Evolutionary conservation across 140 eudicot genomes (phyloP), one percentile per base, ranked within the genome.

Genomic region (Flaveria floridana): DNA sequence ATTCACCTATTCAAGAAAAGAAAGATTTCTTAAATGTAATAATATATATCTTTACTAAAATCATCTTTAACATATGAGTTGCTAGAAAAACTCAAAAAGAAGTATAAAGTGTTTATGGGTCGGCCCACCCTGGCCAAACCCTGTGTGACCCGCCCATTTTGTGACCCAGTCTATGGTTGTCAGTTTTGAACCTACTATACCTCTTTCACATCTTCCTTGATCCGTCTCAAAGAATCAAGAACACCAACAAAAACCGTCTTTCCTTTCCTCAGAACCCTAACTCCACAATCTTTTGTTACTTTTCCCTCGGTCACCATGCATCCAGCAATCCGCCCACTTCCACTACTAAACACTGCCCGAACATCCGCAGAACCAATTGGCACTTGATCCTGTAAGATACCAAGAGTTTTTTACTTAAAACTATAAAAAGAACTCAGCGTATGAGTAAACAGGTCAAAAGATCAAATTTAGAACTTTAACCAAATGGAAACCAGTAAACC

Each of bases 261-360:
- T 18, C 95, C 87, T 72, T 84, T 88, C 77, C 99, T 84, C 34
- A 71, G 16, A 70, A 90, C 95, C 57, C 92, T 85, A 79, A 94
- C 80, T 30, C 96, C 96, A 74, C 92, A 94, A 69, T 80, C 99
- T 80, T 88, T 85, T 34, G 83, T 87, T 41, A 94, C 84, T 84
- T 94, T 90, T 23, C 99, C 99, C 50, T 94, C 99, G 0, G 84
- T 86, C 80, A 94, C 97, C 99, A 94, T 94, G 69, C 97, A 90
- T 68, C 99, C 99, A 58, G 99, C 99, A 84, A 90, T 84, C 44
- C 95, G 90, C 48, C 91, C 97, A 65, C 99, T 94, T 16, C 99
- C 97, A 34, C 99, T 88, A 47, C 84, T 88, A 71, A 94, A 94
- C 72, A 87, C 91, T 15, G 99, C 99, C 66, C 97, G 88, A 28